phyloP scores from a whole-genome alignment of 2,329 filamentous ascomycete genomes.

The Fusarium sterilihyphosum region DNA sequence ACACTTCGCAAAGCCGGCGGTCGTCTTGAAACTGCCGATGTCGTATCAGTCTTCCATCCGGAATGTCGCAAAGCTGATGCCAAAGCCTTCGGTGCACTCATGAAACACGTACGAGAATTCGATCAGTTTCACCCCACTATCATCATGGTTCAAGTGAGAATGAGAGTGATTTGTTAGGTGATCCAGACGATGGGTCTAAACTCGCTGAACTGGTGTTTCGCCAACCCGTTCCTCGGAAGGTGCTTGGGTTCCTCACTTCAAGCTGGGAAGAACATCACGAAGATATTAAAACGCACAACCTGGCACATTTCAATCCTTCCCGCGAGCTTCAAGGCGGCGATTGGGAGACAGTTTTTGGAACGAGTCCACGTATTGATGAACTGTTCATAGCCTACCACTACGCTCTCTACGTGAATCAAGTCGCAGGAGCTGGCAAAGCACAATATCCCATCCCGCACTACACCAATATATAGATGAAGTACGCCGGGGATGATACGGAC shows the following conservation, averaged over 20 bases:
- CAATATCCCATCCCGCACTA: slow-evolving; percentile 43
- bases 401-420: slow-evolving; percentile 38
- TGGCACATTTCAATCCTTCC: neutral
- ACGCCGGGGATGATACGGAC: slow-evolving; percentile 27
- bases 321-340: neutral
- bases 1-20: slow-evolving; percentile 44
- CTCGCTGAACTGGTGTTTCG: slow-evolving; percentile 45
- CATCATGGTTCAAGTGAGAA: slow-evolving; percentile 65
- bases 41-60: slow-evolving; percentile 40
- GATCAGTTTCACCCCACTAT: slow-evolving; percentile 57
- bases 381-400: slow-evolving; percentile 46
- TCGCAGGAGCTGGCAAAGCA: slow-evolving; percentile 41
- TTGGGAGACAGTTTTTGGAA: slow-evolving; percentile 46
- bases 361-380: slow-evolving; percentile 37
- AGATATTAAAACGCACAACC: neutral
- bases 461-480: slow-evolving; percentile 45
- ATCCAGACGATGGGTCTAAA: slow-evolving; percentile 56
- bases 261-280: slow-evolving; percentile 13
- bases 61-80: slow-evolving; percentile 15
- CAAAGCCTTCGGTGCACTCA: slow-evolving; percentile 44
- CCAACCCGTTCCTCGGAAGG: slow-evolving; percentile 8
- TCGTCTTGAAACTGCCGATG: slow-evolving; percentile 37
- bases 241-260: neutral
- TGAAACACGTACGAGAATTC: slow-evolving; percentile 49
- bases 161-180: slow-evolving; percentile 58